Conservation (phyloP, 129 eudicot genomes). For the Tagetes erecta region DNA sequence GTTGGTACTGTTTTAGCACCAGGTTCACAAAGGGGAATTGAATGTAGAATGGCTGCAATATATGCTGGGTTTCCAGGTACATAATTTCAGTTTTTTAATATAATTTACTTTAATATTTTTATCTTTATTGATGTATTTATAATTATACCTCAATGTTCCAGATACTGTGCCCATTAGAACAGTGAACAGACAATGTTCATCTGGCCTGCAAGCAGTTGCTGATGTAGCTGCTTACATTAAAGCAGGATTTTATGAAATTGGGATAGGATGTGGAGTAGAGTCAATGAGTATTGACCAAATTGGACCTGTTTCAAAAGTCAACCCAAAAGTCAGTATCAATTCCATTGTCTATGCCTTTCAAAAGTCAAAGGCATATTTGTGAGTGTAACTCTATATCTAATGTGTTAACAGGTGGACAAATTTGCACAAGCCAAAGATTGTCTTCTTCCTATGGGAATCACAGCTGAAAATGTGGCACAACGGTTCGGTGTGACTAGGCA, state of each 20-base stretch:
- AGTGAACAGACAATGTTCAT: conserved; percentile 90
- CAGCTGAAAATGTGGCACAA: conserved; percentile 68
- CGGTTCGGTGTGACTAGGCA: conserved; percentile 65
- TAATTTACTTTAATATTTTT: not conserved
- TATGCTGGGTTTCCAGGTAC: conserved; percentile 92
- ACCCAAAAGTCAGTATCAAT: conserved; percentile 47
- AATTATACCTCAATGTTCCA: conserved; percentile 20
- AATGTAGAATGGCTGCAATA: conserved; percentile 83
- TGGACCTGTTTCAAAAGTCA: conserved; percentile 33
- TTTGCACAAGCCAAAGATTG: conserved; percentile 67
- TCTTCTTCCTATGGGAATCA: conserved; percentile 77
- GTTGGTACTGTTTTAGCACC: conserved; percentile 88
- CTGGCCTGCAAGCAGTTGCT: conserved; percentile 92
- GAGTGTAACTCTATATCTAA: not conserved
- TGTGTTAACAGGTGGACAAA: conserved; percentile 44
- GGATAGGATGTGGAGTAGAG: conserved; percentile 72
- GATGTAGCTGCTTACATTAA: conserved; percentile 85
- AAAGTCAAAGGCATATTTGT: not conserved
- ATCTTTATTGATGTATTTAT: not conserved
- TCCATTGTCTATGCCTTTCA: not conserved
- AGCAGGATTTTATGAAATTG: conserved; percentile 86
- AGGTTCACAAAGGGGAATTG: conserved; percentile 76
- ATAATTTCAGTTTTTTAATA: not conserved
- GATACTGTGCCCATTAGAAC: conserved; percentile 85
- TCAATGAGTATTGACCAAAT: conserved; percentile 53